Conservation (phyloP, 1,284 basidiomycete species). For the Malassezia obtusa region DNA sequence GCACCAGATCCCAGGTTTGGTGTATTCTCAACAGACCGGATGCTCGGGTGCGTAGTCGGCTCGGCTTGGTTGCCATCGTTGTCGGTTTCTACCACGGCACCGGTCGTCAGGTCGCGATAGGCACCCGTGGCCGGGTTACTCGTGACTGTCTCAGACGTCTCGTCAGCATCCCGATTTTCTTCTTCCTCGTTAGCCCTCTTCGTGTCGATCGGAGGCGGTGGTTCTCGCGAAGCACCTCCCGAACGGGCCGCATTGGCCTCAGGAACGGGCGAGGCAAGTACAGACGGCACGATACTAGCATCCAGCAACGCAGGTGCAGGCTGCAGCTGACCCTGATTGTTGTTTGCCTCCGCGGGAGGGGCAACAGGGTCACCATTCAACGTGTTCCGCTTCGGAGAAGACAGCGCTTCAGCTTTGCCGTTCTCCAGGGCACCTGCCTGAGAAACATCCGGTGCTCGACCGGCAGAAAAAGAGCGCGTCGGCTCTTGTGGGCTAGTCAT, state of each 20-base stretch:
- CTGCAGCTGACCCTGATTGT: neutral
- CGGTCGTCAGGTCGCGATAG: conserved; percentile 14
- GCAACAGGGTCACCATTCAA: no score
- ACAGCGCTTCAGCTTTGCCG: no score
- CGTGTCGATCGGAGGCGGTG: no score
- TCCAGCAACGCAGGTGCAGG: neutral
- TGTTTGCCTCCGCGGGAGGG: no score
- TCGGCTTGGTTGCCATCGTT: conserved; percentile 11
- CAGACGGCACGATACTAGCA: neutral
- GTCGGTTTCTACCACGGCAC: conserved; percentile 16
- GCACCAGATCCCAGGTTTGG: no score
- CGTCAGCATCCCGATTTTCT: neutral
- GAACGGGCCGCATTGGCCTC: neutral
- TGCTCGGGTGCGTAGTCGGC: conserved; percentile 8
- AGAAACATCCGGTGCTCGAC: no score
- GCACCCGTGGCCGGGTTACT: conserved; percentile 7
- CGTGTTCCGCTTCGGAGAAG: no score
- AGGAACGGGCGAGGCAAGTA: neutral
- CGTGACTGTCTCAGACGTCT: neutral
- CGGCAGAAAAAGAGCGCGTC: neutral
- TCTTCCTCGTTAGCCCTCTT: no score
- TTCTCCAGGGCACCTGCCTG: no score
- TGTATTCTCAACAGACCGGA: neutral
- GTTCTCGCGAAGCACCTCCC: neutral
- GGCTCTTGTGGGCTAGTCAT: neutral